These are phyloP conservation scores for Curvularia eragrostidis DNA, from an alignment of 2,329 filamentous ascomycete species.

Conservation along the genomic window DNA sequence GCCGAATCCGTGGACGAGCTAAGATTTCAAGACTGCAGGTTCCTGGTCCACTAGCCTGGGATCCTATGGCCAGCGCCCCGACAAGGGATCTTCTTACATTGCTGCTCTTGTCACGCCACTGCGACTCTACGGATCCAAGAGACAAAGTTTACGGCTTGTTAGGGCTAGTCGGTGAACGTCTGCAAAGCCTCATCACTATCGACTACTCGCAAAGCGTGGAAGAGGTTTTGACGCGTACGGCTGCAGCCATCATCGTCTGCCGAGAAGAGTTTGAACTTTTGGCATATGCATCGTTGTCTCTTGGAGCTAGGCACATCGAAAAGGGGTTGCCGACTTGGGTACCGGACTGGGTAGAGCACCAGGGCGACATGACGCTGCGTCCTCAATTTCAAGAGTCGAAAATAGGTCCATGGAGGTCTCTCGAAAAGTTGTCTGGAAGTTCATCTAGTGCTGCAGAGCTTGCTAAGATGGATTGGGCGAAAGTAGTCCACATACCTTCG, in stretches of 20 bases:
- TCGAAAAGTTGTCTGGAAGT: constrained; percentile 12
- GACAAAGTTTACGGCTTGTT: constrained; percentile 22
- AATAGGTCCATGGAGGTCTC: constrained; percentile 19
- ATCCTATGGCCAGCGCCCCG: constrained; percentile 19
- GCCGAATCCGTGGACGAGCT: constrained; percentile 20
- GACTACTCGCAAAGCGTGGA: constrained; percentile 22
- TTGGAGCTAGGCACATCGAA: not conserved
- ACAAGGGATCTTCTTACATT: constrained; percentile 19
- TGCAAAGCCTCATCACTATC: constrained; percentile 18
- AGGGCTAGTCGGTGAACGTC: constrained; percentile 15
- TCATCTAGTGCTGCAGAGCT: not conserved
- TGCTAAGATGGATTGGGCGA: constrained; percentile 7
- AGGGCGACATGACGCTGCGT: constrained; percentile 8
- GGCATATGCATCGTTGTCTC: constrained; percentile 15
- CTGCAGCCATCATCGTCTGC: constrained; percentile 19
- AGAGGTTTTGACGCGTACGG: constrained; percentile 16
- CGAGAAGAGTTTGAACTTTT: constrained; percentile 19
- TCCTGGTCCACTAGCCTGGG: constrained; percentile 22
- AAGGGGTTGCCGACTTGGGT: constrained; percentile 18
- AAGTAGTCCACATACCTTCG: constrained; percentile 9
- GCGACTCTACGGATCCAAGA: constrained; percentile 17
- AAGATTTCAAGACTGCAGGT: constrained; percentile 15
- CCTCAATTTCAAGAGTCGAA: constrained; percentile 14
- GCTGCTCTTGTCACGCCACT: constrained; percentile 18
- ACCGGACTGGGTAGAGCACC: constrained; percentile 16